Base-by-base conservation (phyloP, 164 flowering plant species). In the Nelumbo lutea region DNA sequence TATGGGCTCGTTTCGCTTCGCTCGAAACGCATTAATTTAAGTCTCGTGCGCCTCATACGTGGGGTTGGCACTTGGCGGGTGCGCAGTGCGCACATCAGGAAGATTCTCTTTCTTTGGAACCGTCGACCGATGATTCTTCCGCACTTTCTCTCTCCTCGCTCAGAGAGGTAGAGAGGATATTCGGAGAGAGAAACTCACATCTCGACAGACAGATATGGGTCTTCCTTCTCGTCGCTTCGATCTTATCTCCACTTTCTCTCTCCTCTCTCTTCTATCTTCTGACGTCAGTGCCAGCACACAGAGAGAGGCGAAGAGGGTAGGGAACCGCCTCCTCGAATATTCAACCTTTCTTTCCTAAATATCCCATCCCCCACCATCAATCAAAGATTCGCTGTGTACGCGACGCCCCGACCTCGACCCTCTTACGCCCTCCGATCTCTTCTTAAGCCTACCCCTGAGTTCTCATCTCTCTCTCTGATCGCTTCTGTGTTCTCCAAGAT, bases 351-450 rank as follows among this genome's bases (percentile, higher is more conserved):
- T 59, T 13, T 53, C 68, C 27, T 27, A 27, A 27, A 27, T 27
- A 27, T 27, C 27, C 27, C 27, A 27, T 27, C 39, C 56, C 48
- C 39, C 62, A 11, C 71, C 38, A 9, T 63, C 10, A 43, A 70
- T 77, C 78, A 66, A 75, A 87, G 86, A 83, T 84, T 84, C 89
- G 77, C 79, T 74, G 42, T 55, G 73, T 87, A 87, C 82, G 94
- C 94, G 97, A 91, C 94, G 97, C 73, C 88, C 79, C 97, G 97
- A 83, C 92, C 75, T 81, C 83, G 88, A 75, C 13, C 66, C 47
- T 59, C 73, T 64, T 68, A 9, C 62, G 46, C 70, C 68, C 56
- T 65, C 64, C 78, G 67, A 69, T 65, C 40, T 52, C 67, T 14
- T 55, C 63, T 59, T 39, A 47, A 55, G 53, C 39, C 62, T 40